phyloP scores from a whole-genome alignment of 108 stramenopile species.

The Skeletonema tropicum region DNA sequence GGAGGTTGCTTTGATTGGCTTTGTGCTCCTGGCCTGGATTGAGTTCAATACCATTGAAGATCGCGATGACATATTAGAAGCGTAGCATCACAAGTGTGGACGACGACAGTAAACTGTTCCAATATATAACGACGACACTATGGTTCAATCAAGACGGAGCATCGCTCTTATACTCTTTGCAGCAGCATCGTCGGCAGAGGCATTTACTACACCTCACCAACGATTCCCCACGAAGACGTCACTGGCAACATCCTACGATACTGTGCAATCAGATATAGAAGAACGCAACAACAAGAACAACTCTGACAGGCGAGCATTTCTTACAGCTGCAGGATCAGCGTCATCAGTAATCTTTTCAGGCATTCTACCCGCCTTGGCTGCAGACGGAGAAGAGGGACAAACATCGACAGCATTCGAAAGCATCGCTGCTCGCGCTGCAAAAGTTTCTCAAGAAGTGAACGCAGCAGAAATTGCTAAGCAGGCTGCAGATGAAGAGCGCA shows the following conservation, averaged over 20 bases:
- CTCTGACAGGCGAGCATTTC: constrained; percentile 34
- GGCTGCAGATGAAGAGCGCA: constrained; percentile 19
- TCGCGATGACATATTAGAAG: too few relatives aligned
- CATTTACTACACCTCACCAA: constrained; percentile 18
- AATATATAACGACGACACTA: not conserved
- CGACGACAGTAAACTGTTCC: too few relatives aligned
- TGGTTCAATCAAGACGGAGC: constrained; percentile 6
- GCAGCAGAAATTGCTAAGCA: constrained; percentile 30
- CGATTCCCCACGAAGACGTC: not conserved
- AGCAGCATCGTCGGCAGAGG: constrained; percentile 13
- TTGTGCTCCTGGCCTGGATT: too few relatives aligned
- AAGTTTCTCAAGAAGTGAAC: constrained; percentile 48
- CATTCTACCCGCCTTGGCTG: constrained; percentile 4
- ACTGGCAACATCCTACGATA: not conserved
- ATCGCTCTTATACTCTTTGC: constrained; percentile 38
- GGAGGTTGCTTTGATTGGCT: too few relatives aligned
- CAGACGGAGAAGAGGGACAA: not conserved
- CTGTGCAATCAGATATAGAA: not conserved
- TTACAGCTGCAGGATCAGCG: constrained; percentile 17
- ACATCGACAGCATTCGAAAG: constrained; percentile 55
- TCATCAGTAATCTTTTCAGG: constrained; percentile 14
- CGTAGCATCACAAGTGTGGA: too few relatives aligned
- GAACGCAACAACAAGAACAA: constrained; percentile 17
- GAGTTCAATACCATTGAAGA: too few relatives aligned
- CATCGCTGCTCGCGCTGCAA: constrained; percentile 74